Conservation (phyloP, 352 stramenopile genomes). For the Globisporangium parvum region DNA sequence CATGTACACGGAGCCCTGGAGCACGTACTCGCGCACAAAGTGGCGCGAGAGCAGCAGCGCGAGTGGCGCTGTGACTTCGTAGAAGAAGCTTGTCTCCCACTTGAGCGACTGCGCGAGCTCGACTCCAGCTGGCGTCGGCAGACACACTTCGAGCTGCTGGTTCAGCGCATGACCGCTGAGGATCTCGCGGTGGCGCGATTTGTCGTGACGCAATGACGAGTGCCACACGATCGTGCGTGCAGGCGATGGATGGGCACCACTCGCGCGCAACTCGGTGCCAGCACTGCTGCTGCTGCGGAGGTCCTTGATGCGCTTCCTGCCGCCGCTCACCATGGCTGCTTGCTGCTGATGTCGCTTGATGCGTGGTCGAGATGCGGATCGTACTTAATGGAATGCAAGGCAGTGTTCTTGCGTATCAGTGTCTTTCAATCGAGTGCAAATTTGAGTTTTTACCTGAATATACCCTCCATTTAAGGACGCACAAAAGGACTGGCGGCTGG, state of each 20-base stretch:
- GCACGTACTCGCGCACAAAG: conserved; percentile 63
- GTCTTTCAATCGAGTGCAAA: too few relatives aligned
- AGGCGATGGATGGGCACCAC: conserved; percentile 15
- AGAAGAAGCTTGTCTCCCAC: conserved; percentile 83
- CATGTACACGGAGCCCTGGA: conserved; percentile 51
- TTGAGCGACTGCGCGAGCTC: conserved; percentile 41
- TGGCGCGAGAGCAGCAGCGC: conserved; percentile 44
- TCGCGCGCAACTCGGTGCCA: conserved; percentile 4
- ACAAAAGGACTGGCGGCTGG: too few relatives aligned
- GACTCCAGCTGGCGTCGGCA: conserved; percentile 29
- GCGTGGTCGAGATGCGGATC: not conserved
- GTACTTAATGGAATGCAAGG: not conserved
- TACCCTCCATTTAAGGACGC: too few relatives aligned
- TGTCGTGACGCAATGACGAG: conserved; percentile 32
- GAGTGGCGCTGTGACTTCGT: conserved; percentile 52
- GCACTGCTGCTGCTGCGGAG: conserved; percentile 12
- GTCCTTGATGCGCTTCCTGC: conserved; percentile 35
- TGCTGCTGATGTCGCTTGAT: too few relatives aligned
- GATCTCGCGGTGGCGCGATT: conserved; percentile 43
- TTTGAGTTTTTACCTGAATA: too few relatives aligned
- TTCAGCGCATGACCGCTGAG: conserved; percentile 44
- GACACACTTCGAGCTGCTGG: conserved; percentile 69
- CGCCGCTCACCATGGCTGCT: conserved; percentile 65
- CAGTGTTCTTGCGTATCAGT: too few relatives aligned
- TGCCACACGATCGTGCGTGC: conserved; percentile 60